phyloP scores from a whole-genome alignment of 2,329 filamentous ascomycete species.

The Epichloe sibirici region DNA sequence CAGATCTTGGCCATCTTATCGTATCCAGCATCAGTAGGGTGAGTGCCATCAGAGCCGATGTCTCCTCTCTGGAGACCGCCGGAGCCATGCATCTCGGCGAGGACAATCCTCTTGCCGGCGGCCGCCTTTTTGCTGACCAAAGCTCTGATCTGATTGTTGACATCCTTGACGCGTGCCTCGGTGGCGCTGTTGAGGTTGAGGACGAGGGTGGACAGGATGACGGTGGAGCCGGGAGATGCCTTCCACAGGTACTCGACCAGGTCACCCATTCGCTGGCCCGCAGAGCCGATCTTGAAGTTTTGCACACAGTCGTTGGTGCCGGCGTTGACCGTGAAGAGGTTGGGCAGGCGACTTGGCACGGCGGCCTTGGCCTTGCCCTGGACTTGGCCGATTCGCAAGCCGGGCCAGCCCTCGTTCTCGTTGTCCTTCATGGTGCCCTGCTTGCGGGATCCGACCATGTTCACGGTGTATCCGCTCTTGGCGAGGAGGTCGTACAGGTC shows the following conservation, averaged over 20 bases:
- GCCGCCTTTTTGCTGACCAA: conserved; percentile 17
- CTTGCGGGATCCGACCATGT: conserved; percentile 18
- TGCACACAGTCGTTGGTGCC: conserved; percentile 32
- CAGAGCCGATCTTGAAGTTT: conserved; percentile 16
- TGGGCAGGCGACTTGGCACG: conserved; percentile 22
- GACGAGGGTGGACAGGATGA: conserved; percentile 28
- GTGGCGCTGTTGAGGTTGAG: conserved; percentile 18
- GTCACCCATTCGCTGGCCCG: conserved; percentile 20
- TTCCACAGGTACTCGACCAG: conserved; percentile 24
- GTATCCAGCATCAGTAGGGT: conserved; percentile 27
- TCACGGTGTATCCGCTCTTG: conserved; percentile 20
- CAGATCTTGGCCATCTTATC: conserved; percentile 29
- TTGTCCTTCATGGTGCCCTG: conserved; percentile 28
- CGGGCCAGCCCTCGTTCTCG: conserved; percentile 33
- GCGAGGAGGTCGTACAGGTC: conserved; percentile 19
- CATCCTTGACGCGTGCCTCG: conserved; percentile 15
- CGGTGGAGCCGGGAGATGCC: conserved; percentile 18
- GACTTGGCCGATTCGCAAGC: conserved; percentile 28
- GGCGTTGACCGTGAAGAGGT: conserved; percentile 29
- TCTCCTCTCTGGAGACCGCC: conserved; percentile 19
- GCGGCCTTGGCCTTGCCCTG: conserved; percentile 19
- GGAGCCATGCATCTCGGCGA: conserved; percentile 27
- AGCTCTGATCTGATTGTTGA: conserved; percentile 22
- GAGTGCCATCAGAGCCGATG: conserved; percentile 24
- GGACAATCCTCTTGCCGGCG: conserved; percentile 20